These are phyloP conservation scores for Rosellinia necatrix DNA, from an alignment of 2,329 filamentous ascomycete genomes.

Conservation along the genomic window DNA sequence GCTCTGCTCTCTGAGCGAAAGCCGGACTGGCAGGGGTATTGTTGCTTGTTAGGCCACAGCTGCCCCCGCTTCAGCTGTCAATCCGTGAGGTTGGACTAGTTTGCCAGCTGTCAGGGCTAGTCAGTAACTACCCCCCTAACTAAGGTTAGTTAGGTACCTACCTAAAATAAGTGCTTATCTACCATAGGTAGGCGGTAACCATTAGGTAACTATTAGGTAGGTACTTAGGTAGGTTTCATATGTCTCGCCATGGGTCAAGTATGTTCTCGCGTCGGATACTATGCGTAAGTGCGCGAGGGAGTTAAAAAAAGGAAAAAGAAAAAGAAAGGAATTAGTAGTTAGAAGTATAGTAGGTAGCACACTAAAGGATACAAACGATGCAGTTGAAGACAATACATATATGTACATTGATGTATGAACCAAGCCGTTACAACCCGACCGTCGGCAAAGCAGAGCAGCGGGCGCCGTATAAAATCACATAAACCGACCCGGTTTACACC, in stretches of 20 bases:
- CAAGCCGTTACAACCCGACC: slow-evolving; percentile 9
- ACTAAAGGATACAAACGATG: slow-evolving; percentile 5
- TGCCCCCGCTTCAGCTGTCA: background rate
- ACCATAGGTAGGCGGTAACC: too few relatives aligned
- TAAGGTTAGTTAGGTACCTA: too few relatives aligned
- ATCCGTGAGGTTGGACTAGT: too few relatives aligned
- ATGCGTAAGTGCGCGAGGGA: too few relatives aligned
- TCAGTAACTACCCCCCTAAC: background rate
- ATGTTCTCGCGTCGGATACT: too few relatives aligned
- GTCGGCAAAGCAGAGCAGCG: background rate
- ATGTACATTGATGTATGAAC: slow-evolving; percentile 23
- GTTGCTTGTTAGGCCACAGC: background rate
- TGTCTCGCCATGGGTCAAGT: too few relatives aligned
- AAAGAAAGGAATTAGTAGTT: too few relatives aligned
- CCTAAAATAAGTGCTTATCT: too few relatives aligned
- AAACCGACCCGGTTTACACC: slow-evolving; percentile 1
- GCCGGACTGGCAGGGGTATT: background rate
- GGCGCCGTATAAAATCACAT: slow-evolving; percentile 7
- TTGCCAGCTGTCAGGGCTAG: background rate
- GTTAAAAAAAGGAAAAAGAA: too few relatives aligned
- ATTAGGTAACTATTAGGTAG: background rate
- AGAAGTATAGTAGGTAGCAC: too few relatives aligned
- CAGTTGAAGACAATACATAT: slow-evolving; percentile 1
- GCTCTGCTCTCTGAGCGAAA: background rate
- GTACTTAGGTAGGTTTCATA: too few relatives aligned